phyloP scores from a whole-genome alignment of 768 basidiomycete species.

The Trametes maxima region DNA sequence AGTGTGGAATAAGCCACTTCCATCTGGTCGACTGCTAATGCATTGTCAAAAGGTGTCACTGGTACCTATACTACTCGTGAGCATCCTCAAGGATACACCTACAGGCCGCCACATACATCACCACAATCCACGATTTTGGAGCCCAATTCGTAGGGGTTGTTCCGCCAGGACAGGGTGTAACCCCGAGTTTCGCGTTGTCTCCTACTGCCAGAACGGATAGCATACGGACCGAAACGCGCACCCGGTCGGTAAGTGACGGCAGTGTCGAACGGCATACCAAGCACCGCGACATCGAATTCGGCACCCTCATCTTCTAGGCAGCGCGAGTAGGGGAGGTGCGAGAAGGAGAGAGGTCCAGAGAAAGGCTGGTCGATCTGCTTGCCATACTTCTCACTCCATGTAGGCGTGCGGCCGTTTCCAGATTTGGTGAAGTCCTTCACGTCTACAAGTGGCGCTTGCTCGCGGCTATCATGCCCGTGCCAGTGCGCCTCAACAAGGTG shows the following conservation, averaged over 20 bases:
- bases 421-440: slow-evolving; percentile 12
- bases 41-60: slow-evolving; percentile 78
- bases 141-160: slow-evolving; percentile 62
- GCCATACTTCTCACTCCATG: slow-evolving; percentile 79
- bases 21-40: slow-evolving; percentile 83
- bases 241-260: slow-evolving; percentile 55
- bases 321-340: slow-evolving; percentile 73
- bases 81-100: not conserved
- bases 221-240: slow-evolving; percentile 86
- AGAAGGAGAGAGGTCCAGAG: slow-evolving; percentile 82
- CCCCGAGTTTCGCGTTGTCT: slow-evolving; percentile 61
- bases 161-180: slow-evolving; percentile 74
- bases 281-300: slow-evolving; percentile 72
- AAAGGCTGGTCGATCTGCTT: slow-evolving; percentile 71
- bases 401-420: slow-evolving; percentile 30
- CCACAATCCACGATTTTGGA: slow-evolving; percentile 78
- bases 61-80: slow-evolving; percentile 55
- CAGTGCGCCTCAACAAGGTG: not conserved
- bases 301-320: slow-evolving; percentile 63
- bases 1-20: slow-evolving; percentile 82
- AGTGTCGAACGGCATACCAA: slow-evolving; percentile 84
- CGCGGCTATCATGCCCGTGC: not conserved
- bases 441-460: slow-evolving; percentile 12
- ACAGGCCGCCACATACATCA: slow-evolving; percentile 51
- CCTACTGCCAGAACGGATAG: slow-evolving; percentile 78